Conservation (phyloP, 192 early-diverging fungal species). For the Coemansia sp. region DNA sequence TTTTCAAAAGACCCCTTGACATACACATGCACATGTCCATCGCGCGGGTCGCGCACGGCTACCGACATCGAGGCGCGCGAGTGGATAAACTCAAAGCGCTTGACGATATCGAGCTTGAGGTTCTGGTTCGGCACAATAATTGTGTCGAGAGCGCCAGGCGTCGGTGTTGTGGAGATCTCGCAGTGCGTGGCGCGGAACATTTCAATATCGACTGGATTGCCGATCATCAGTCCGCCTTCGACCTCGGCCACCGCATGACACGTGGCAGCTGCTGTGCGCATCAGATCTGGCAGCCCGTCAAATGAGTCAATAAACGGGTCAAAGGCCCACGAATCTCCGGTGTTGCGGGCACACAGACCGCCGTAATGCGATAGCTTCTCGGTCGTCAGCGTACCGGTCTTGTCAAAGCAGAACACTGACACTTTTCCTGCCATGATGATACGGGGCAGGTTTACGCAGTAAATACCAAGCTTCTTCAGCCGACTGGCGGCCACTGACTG, state of each 20-base stretch:
- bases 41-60: constrained; percentile 59
- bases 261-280: constrained; percentile 41
- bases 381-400: constrained; percentile 76
- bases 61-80: constrained; percentile 74
- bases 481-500: constrained; percentile 69
- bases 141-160: constrained; percentile 52
- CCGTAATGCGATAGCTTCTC: constrained; percentile 71
- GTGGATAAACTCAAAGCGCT: constrained; percentile 78
- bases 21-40: constrained; percentile 61
- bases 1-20: constrained; percentile 82
- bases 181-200: constrained; percentile 68
- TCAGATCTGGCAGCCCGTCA: constrained; percentile 50
- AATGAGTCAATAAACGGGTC: constrained; percentile 34
- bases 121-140: constrained; percentile 33
- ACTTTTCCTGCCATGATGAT: constrained; percentile 76
- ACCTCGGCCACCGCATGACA: constrained; percentile 68
- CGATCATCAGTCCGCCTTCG: constrained; percentile 60
- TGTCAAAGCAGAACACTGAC: constrained; percentile 76
- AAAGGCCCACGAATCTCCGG: constrained; percentile 58
- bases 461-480: constrained; percentile 62
- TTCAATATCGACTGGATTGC: constrained; percentile 77
- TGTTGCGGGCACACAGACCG: constrained; percentile 35
- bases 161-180: constrained; percentile 8
- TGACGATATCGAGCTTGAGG: constrained; percentile 47
- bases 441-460: constrained; percentile 70